Evolutionary conservation across 176 grass and related monocot genomes (phyloP).

Genomic region (Tillandsia leiboldiana): DNA sequence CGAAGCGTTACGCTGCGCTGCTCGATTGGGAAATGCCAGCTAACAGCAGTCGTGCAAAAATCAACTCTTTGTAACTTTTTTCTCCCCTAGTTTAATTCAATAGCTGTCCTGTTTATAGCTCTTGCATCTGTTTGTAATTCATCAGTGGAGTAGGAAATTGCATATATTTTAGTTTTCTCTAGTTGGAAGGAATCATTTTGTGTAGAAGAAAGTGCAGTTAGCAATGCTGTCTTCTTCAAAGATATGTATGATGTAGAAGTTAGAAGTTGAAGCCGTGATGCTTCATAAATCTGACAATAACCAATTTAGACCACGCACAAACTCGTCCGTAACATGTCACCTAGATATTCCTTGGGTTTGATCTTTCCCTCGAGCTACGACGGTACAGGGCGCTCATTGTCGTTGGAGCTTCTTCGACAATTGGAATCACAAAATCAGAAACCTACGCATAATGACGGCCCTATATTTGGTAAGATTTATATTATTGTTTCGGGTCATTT

Average conservation of each 20-base stretch:
- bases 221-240: too few species aligned
- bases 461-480: conserved; percentile 54
- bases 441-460: conserved; percentile 29
- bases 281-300: too few species aligned
- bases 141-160: conserved; percentile 4
- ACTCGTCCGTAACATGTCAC: too few species aligned
- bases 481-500: conserved; percentile 2
- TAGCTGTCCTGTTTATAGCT: conserved; percentile 1
- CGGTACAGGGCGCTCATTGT: conserved; percentile 89
- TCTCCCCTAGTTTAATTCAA: neutral
- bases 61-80: neutral
- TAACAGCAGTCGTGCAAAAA: neutral
- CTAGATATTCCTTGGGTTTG: neutral
- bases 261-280: too few species aligned
- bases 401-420: conserved; percentile 85
- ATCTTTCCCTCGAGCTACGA: conserved; percentile 52
- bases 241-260: too few species aligned
- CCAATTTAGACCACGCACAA: too few species aligned
- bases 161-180: neutral
- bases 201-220: neutral
- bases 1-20: conserved; percentile 65
- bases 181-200: neutral
- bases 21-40: conserved; percentile 44
- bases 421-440: conserved; percentile 69
- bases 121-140: neutral